phyloP scores from a whole-genome alignment of 169 alveolate genomes.

The Pseudocohnilembus persalinus region DNA sequence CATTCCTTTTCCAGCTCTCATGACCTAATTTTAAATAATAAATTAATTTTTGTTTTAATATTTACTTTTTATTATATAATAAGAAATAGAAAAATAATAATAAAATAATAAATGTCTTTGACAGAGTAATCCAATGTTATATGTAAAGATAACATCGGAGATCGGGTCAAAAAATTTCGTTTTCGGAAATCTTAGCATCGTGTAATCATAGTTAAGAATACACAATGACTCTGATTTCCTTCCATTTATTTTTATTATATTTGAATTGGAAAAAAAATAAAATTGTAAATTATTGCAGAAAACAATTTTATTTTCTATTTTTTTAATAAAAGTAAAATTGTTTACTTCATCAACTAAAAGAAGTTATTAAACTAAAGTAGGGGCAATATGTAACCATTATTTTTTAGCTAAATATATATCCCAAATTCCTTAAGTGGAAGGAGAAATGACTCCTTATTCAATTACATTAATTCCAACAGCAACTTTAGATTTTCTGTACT shows the following conservation, averaged over 20 bases:
- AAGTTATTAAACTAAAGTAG: constrained; percentile 97
- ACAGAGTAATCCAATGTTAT: neutral
- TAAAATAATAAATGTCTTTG: neutral
- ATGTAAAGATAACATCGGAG: no score
- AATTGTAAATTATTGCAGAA: no score
- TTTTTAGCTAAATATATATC: constrained; percentile 97
- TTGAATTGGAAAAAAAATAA: no score
- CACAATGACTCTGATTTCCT: no score
- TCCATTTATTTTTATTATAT: no score
- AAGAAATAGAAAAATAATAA: no score
- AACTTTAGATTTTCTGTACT: constrained; percentile 82
- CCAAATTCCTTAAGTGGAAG: constrained; percentile 92
- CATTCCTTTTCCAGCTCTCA: constrained; percentile 98
- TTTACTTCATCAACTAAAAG: constrained; percentile 95
- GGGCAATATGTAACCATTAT: constrained; percentile 95
- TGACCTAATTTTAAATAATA: constrained; percentile 55
- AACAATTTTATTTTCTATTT: no score
- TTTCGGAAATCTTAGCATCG: no score
- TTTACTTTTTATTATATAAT: no score
- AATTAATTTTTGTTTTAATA: no score
- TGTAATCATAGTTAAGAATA: no score
- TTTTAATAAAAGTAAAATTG: neutral
- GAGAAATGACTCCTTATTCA: constrained; percentile 93
- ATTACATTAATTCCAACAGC: constrained; percentile 95
- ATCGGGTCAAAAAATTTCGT: no score